phyloP scores from a whole-genome alignment of 2,329 filamentous ascomycete species.

The Leptographium galeiforme region DNA sequence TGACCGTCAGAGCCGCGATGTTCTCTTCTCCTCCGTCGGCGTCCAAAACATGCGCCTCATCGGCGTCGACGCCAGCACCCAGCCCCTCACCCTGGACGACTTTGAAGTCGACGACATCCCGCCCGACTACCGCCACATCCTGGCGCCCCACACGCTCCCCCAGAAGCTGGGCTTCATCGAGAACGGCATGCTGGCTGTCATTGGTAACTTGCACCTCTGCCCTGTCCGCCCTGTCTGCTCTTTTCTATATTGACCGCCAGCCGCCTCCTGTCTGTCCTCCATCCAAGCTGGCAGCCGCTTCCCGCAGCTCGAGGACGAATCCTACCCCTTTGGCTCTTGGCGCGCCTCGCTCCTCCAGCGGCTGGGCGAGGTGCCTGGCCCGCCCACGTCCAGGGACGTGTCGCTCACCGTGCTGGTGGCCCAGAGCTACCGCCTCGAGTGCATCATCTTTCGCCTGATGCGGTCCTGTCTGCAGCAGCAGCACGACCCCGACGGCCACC shows the following conservation, averaged over 20 bases:
- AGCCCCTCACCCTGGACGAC: neutral
- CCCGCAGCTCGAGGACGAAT: neutral
- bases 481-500: neutral
- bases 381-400: neutral
- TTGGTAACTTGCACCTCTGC: neutral
- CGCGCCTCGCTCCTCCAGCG: neutral
- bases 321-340: neutral
- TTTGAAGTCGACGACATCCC: neutral
- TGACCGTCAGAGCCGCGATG: neutral
- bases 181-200: neutral
- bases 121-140: neutral
- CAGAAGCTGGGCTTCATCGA: neutral
- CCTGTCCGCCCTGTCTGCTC: neutral
- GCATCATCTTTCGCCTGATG: neutral
- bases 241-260: neutral
- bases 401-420: neutral
- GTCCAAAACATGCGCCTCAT: conserved; percentile 1
- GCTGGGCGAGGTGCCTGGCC: neutral
- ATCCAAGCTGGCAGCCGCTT: neutral
- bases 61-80: neutral
- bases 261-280: neutral
- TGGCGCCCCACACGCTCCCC: neutral
- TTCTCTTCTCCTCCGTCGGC: neutral
- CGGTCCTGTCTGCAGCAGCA: neutral
- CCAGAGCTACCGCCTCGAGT: conserved; percentile 1